Evolutionary conservation across 495 filamentous ascomycete species (phyloP).

Genomic region (Aspergillus bridgeri): DNA sequence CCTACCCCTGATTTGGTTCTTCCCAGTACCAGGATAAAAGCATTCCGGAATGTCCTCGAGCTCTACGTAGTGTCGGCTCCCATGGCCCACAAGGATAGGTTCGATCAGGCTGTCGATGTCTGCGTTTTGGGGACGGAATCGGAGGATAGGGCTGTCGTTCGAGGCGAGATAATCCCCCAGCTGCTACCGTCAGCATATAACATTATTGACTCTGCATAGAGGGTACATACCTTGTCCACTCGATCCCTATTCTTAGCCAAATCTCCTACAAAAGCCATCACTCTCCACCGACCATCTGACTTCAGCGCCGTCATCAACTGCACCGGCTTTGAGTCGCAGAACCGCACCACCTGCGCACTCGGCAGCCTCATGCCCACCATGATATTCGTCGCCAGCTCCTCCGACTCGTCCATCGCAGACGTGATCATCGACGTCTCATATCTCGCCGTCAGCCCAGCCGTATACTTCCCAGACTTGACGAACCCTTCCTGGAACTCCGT

Average conservation of each 20-base stretch:
- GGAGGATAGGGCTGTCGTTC: constrained; percentile 32
- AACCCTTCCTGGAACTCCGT: constrained; percentile 56
- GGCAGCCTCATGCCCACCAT: constrained; percentile 55
- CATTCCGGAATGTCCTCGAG: constrained; percentile 55
- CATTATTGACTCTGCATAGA: background rate
- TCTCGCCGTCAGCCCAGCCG: constrained; percentile 57
- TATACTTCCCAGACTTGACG: constrained; percentile 58
- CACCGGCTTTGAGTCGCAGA: constrained; percentile 56
- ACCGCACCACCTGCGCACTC: constrained; percentile 56
- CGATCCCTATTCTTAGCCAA: constrained; percentile 28
- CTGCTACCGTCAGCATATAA: constrained; percentile 14
- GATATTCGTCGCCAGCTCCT: constrained; percentile 43
- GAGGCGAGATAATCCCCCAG: constrained; percentile 37
- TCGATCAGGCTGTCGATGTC: constrained; percentile 61
- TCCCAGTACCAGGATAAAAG: constrained; percentile 58
- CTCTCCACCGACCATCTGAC: constrained; percentile 59
- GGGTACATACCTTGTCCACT: constrained; percentile 39
- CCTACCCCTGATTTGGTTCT: constrained; percentile 57
- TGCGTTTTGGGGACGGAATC: constrained; percentile 41
- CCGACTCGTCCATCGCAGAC: constrained; percentile 19
- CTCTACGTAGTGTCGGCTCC: constrained; percentile 52
- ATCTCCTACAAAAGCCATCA: constrained; percentile 56
- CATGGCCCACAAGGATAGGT: constrained; percentile 52
- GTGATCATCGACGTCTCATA: constrained; percentile 55
- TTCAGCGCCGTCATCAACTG: constrained; percentile 47